Percentiles rank a stretch among this genome's conserved stretches.
These are phyloP conservation scores for Elongisporangium senticosum DNA, from an alignment of 352 stramenopile species.

Conservation along the genomic window DNA sequence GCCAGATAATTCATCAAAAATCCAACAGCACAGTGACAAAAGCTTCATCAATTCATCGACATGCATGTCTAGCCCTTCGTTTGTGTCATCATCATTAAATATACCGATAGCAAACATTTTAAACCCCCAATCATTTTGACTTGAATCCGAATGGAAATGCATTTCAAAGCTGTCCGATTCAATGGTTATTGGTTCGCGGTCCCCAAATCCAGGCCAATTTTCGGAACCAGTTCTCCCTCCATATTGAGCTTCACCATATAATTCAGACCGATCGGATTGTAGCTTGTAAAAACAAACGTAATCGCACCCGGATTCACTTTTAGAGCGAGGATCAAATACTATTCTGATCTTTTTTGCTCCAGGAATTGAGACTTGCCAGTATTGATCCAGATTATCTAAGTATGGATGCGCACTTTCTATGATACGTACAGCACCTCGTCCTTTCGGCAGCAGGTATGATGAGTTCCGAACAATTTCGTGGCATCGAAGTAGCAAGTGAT, in stretches of 20 bases:
- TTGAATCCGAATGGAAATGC: slow-evolving; percentile 78
- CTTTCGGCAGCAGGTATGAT: slow-evolving; percentile 31
- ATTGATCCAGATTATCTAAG: slow-evolving; percentile 54
- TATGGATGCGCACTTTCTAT: slow-evolving; percentile 78
- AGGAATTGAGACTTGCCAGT: slow-evolving; percentile 63
- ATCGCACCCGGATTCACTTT: slow-evolving; percentile 59
- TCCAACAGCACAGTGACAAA: slow-evolving; percentile 31
- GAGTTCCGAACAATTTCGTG: slow-evolving; percentile 28
- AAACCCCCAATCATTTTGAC: slow-evolving; percentile 88
- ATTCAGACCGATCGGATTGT: slow-evolving; percentile 33
- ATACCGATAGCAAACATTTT: slow-evolving; percentile 76
- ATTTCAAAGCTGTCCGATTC: slow-evolving; percentile 68
- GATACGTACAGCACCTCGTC: slow-evolving; percentile 36
- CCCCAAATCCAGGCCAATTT: slow-evolving; percentile 77
- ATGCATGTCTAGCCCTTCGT: not conserved
- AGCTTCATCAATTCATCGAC: slow-evolving; percentile 16
- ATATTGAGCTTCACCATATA: slow-evolving; percentile 51
- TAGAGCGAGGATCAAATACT: slow-evolving; percentile 64
- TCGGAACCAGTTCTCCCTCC: slow-evolving; percentile 52
- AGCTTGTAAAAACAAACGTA: slow-evolving; percentile 72
- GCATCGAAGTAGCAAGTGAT: slow-evolving; percentile 10
- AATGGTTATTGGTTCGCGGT: slow-evolving; percentile 60
- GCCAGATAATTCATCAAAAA: slow-evolving; percentile 15
- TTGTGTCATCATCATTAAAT: slow-evolving; percentile 28
- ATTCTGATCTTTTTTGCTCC: slow-evolving; percentile 61